Evolutionary conservation across 1,284 basidiomycete species (phyloP), one percentile per base, ranked within the genome.

Genomic region (Boletus sp.): DNA sequence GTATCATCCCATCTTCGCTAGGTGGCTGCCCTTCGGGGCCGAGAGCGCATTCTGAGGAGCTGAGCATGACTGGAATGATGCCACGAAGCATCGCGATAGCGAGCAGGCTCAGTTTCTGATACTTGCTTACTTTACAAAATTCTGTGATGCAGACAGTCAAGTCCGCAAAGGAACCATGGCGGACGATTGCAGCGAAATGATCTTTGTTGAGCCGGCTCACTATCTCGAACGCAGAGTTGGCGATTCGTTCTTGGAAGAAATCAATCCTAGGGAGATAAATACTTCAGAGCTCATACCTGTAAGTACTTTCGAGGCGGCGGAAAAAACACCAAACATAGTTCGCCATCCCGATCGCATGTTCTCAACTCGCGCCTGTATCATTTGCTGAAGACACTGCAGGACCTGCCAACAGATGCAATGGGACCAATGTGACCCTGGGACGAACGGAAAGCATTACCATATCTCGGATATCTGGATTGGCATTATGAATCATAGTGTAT

Each of bases 261-360:
- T 53, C 19, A 54, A 32, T 37, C 13, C 23, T 22, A 27, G 26
- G 23, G 20, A 40, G 33, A 44, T 39, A 40, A 25, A 40, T 14
- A n/a, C 16, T 17, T 12, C 20, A 35, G 29, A 46, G 19, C 7
- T 35, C 76, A 38, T 53, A 89, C 90, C 89, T 59, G 92, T 95
- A 22, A 88, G 74, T n/a, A 94, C 93, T 64, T 87, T 91, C 4
- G 94, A 94, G 0, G 95, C 94, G 10, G 95, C 93, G 23, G 94
- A 91, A 64, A 99, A 97, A 10, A 98, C 95, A 26, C 91, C 91
- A 66, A 99, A 98, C 90, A 99, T 96, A 0, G 97, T 99, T 55
- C 94, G 78, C 96, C 96, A 99, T 19, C 97, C 96, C 1, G 96
- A 99, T 25, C 96, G 85, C 71, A 99, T 82, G 65, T 99, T 99